phyloP scores from a whole-genome alignment of 192 early-diverging fungal species.

The Coemansia sp. region DNA sequence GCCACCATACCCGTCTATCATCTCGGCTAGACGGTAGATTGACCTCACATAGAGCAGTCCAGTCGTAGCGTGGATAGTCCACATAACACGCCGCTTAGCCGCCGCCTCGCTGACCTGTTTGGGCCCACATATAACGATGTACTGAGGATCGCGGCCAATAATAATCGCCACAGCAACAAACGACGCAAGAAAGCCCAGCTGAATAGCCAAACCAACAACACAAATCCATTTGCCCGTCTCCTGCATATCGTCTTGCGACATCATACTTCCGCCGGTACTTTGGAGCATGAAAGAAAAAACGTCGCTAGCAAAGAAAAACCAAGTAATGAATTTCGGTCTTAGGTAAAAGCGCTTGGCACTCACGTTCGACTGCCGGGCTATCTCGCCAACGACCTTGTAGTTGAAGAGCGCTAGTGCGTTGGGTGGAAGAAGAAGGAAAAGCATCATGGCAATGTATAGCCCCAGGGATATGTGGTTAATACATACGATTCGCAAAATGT shows the following conservation, averaged over 20 bases:
- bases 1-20: constrained; percentile 41
- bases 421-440: constrained; percentile 55
- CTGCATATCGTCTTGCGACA: constrained; percentile 15
- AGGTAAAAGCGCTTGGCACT: constrained; percentile 24
- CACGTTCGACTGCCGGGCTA: constrained; percentile 25
- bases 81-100: constrained; percentile 35
- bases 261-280: constrained; percentile 40
- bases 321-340: constrained; percentile 46
- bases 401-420: constrained; percentile 57
- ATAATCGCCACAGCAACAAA: constrained; percentile 34
- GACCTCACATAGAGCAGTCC: constrained; percentile 43
- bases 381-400: constrained; percentile 53
- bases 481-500: constrained; percentile 41
- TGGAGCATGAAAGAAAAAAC: constrained; percentile 56
- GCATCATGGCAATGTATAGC: constrained; percentile 35
- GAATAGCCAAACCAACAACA: constrained; percentile 42
- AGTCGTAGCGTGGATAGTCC: constrained; percentile 40
- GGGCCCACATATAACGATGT: constrained; percentile 21
- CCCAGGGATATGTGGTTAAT: constrained; percentile 43
- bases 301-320: constrained; percentile 60
- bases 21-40: constrained; percentile 53
- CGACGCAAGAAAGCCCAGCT: constrained; percentile 33
- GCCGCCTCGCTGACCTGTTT: constrained; percentile 8
- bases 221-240: constrained; percentile 37
- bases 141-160: constrained; percentile 18